A percentile compares a stretch with the other conserved stretches of the same genome.
These are phyloP conservation scores for Leishmania arabica DNA, from an alignment of 208 protist species.

Conservation along the genomic window DNA sequence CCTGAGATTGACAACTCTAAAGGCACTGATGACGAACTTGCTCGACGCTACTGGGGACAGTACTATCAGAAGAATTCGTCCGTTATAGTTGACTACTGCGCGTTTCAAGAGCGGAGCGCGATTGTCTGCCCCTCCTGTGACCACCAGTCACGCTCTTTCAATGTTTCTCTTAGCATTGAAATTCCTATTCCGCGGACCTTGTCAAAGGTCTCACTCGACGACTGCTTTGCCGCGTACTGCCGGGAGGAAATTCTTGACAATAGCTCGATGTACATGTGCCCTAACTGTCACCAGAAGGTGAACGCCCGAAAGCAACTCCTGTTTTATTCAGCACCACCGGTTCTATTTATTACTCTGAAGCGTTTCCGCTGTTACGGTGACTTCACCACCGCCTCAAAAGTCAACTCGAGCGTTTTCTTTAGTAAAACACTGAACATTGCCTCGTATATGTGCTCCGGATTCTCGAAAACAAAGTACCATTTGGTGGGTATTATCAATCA, in stretches of 20 bases:
- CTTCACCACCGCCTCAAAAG: conserved; percentile 78
- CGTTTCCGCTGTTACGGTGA: conserved; percentile 74
- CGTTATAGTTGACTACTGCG: conserved; percentile 89
- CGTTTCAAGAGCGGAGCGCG: conserved; percentile 80
- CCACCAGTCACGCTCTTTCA: conserved; percentile 62
- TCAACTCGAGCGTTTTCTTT: conserved; percentile 65
- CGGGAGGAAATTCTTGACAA: conserved; percentile 71
- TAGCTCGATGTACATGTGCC: conserved; percentile 71
- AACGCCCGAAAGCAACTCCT: conserved; percentile 76
- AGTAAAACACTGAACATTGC: conserved; percentile 63
- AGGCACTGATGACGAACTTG: conserved; percentile 75
- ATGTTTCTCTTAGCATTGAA: conserved; percentile 61
- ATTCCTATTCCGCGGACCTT: conserved; percentile 58
- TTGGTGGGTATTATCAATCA: conserved; percentile 92
- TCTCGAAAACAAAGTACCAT: conserved; percentile 60
- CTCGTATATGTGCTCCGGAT: conserved; percentile 61
- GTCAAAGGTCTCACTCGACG: conserved; percentile 50
- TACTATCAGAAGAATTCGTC: conserved; percentile 92
- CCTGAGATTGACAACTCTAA: conserved; percentile 73
- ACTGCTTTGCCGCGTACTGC: conserved; percentile 81
- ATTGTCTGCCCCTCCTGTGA: conserved; percentile 73
- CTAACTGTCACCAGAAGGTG: conserved; percentile 65
- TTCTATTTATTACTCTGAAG: conserved; percentile 90
- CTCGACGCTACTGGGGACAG: conserved; percentile 70
- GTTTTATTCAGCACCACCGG: conserved; percentile 70